phyloP scores from a whole-genome alignment of 2,329 filamentous ascomycete species.

The Neofusicoccum kwambonambiense region DNA sequence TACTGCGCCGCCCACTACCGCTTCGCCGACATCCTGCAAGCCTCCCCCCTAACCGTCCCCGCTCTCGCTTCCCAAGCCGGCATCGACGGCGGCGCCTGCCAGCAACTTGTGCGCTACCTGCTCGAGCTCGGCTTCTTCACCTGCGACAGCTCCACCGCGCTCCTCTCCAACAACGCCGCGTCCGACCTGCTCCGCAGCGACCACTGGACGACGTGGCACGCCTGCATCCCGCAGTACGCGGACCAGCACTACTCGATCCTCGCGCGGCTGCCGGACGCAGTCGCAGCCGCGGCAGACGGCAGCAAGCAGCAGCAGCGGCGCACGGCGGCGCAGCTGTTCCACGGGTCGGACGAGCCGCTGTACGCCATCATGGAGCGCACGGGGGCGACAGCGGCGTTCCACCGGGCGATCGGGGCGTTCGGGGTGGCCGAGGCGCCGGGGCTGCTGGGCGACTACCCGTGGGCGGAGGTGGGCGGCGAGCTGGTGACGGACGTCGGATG shows the following conservation, averaged over 20 bases:
- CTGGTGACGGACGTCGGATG: not conserved
- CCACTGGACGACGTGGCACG: slow-evolving; percentile 4
- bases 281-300: not conserved
- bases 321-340: not conserved
- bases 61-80: not conserved
- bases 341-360: not conserved
- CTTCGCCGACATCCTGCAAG: not conserved
- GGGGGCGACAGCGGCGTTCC: not conserved
- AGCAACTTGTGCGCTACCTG: not conserved
- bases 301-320: not conserved
- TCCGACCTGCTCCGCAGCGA: not conserved
- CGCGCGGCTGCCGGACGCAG: not conserved
- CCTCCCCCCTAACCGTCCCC: not conserved
- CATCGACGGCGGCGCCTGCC: not conserved
- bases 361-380: not conserved
- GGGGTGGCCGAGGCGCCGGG: not conserved
- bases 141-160: not conserved
- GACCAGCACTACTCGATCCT: not conserved
- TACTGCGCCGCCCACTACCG: not conserved
- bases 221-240: slow-evolving; percentile 1
- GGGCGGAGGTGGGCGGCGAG: not conserved
- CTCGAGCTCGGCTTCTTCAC: slow-evolving; percentile 2
- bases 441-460: not conserved
- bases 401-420: not conserved
- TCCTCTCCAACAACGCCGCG: not conserved